A percentile compares a stretch with the other conserved stretches of the same genome.
Evolutionary conservation across 805 yeast genomes (phyloP).

Genomic region (Yarrowia osloensis): DNA sequence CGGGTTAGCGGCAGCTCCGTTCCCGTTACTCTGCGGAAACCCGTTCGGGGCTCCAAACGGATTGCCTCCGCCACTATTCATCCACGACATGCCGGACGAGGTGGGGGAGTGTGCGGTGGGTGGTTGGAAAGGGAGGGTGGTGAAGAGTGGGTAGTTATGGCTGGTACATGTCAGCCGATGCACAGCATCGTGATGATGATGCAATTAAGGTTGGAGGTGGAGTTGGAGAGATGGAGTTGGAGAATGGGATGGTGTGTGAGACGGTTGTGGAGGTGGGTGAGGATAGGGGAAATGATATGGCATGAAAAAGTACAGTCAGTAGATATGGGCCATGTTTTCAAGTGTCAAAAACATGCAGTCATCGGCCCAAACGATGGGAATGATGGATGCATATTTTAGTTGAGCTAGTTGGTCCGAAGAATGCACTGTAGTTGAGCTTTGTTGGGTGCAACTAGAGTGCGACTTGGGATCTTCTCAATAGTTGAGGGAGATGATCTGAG

Average conservation of each 20-base stretch:
- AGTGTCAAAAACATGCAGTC: too few relatives aligned
- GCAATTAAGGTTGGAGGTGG: conserved; percentile 7
- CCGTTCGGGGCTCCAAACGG: background rate
- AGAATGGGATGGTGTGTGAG: background rate
- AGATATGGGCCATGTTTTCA: too few relatives aligned
- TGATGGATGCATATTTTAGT: background rate
- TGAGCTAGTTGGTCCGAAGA: background rate
- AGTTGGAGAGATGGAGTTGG: too few relatives aligned
- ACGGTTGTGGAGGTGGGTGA: background rate
- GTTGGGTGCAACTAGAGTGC: too few relatives aligned
- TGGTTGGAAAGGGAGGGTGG: background rate
- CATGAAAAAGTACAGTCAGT: too few relatives aligned
- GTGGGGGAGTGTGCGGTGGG: background rate
- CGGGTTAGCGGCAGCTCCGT: conserved; percentile 34
- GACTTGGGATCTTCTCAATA: too few relatives aligned
- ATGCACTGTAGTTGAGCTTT: background rate
- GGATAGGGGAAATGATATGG: too few relatives aligned
- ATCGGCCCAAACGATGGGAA: too few relatives aligned
- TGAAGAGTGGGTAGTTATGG: background rate
- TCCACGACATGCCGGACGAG: conserved; percentile 15
- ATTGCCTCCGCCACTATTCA: conserved; percentile 8
- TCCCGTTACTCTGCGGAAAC: background rate
- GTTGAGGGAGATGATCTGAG: too few relatives aligned
- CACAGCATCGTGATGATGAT: conserved; percentile 8
- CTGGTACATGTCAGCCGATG: background rate